These are phyloP conservation scores for Nakazawaea populi DNA, from an alignment of 805 yeast genomes.

Conservation along the genomic window DNA sequence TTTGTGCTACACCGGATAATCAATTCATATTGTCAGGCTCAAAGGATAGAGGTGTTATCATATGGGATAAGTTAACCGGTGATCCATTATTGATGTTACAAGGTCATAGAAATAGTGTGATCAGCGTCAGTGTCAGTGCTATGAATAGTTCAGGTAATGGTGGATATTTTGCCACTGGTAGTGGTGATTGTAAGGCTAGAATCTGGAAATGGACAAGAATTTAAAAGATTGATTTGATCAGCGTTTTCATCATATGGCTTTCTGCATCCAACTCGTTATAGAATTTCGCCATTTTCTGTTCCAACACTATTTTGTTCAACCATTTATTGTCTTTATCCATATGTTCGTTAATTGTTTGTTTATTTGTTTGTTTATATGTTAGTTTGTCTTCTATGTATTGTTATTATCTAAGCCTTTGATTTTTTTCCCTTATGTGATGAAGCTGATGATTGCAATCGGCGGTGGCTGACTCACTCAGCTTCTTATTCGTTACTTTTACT, in stretches of 20 bases:
- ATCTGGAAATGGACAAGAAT: constrained; percentile 72
- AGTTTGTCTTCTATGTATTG: background rate
- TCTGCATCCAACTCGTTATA: background rate
- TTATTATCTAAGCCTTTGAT: background rate
- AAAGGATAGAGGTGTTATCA: constrained; percentile 93
- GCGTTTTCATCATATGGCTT: background rate
- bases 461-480: no score
- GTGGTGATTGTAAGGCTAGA: constrained; percentile 96
- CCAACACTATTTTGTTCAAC: no score
- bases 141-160: constrained; percentile 51
- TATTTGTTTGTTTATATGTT: background rate
- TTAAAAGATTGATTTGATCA: background rate
- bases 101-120: constrained; percentile 95
- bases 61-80: constrained; percentile 92
- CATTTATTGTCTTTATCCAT: background rate
- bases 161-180: constrained; percentile 93
- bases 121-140: constrained; percentile 87
- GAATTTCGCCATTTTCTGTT: no score
- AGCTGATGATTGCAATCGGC: background rate
- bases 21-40: constrained; percentile 91
- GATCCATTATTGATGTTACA: constrained; percentile 92
- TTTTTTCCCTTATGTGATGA: background rate
- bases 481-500: no score
- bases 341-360: background rate
- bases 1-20: constrained; percentile 89